These are phyloP conservation scores for Calonectria pseudoturangicola DNA, from an alignment of 2,329 filamentous ascomycete genomes.

Conservation along the genomic window DNA sequence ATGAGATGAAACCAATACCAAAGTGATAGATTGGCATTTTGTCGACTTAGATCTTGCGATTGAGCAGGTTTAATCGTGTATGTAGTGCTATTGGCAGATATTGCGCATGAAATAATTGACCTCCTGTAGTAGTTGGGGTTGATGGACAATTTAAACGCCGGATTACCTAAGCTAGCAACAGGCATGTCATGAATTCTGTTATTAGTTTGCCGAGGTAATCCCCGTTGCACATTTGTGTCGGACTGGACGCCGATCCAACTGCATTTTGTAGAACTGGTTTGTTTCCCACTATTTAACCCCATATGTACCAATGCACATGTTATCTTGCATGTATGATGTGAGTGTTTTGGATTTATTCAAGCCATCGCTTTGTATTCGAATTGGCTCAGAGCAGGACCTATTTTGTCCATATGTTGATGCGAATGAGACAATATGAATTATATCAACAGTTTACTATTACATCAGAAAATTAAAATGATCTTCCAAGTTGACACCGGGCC, in stretches of 20 bases:
- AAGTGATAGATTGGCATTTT: slow-evolving; percentile 24
- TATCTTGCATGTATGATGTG: too few relatives aligned
- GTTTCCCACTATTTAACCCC: background rate
- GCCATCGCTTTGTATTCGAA: background rate
- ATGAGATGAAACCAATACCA: background rate
- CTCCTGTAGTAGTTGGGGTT: background rate
- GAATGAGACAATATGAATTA: background rate
- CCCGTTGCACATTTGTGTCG: background rate
- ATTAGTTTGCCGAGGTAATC: background rate
- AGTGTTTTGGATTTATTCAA: background rate
- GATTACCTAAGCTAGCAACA: slow-evolving; percentile 9
- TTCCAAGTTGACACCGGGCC: too few relatives aligned
- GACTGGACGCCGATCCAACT: too few relatives aligned
- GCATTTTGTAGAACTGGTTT: background rate
- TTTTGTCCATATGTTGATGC: background rate
- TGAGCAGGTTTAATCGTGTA: background rate
- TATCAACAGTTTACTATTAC: too few relatives aligned
- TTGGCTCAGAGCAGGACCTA: background rate
- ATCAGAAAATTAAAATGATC: too few relatives aligned
- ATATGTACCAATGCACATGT: too few relatives aligned
- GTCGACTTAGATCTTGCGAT: background rate
- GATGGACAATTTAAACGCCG: background rate
- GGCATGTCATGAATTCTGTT: background rate
- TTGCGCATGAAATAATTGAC: background rate
- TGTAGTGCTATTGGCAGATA: background rate